Conservation (phyloP, 2,329 filamentous ascomycete genomes). For the Apiospora marii region DNA sequence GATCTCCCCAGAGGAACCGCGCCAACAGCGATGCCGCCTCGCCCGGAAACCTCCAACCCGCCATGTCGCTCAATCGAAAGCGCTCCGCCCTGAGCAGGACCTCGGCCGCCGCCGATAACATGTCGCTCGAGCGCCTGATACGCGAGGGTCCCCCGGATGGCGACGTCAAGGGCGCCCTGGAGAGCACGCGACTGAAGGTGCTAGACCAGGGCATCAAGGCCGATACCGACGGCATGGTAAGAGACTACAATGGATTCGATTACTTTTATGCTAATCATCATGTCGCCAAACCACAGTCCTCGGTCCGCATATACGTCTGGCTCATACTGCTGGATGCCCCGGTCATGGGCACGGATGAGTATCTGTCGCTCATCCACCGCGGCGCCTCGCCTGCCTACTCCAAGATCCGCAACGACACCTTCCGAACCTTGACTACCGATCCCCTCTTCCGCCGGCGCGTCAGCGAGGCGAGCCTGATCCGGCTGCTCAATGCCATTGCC, state of each 20-base stretch:
- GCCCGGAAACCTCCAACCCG: conserved; percentile 45
- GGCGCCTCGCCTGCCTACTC: conserved; percentile 93
- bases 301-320: conserved; percentile 94
- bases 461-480: conserved; percentile 92
- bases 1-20: conserved; percentile 65
- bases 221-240: conserved; percentile 83
- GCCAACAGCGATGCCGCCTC: conserved; percentile 76
- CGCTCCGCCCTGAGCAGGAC: conserved; percentile 55
- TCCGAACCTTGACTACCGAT: conserved; percentile 94
- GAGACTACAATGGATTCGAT: conserved; percentile 31
- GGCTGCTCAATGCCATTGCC: conserved; percentile 91
- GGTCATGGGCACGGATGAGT: conserved; percentile 84
- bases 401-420: conserved; percentile 98
- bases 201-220: conserved; percentile 79
- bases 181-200: conserved; percentile 76
- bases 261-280: background rate
- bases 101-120: conserved; percentile 59
- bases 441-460: conserved; percentile 96
- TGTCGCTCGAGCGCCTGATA: conserved; percentile 77
- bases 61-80: conserved; percentile 45
- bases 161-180: conserved; percentile 71
- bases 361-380: conserved; percentile 89
- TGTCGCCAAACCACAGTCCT: conserved; percentile 67
- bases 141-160: conserved; percentile 81
- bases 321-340: conserved; percentile 89